Conservation (phyloP, 1,284 basidiomycete genomes). For the Fomitopsis pinicola region DNA sequence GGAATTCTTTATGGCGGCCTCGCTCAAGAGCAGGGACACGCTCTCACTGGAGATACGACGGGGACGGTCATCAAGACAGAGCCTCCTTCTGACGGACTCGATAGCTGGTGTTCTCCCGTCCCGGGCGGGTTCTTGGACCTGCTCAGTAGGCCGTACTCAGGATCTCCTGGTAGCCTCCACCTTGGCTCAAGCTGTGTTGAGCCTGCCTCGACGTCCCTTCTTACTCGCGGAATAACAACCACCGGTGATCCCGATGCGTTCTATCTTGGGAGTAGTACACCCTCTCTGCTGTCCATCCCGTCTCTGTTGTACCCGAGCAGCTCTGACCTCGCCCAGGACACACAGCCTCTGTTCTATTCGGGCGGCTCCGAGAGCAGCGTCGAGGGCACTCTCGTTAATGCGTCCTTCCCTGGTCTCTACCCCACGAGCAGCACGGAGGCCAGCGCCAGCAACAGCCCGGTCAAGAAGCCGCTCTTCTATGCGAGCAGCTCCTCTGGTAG, state of each 20-base stretch:
- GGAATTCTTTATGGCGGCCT: constrained; percentile 21
- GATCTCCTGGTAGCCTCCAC: background rate
- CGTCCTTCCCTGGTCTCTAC: background rate
- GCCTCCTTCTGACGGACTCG: background rate
- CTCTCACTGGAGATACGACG: background rate
- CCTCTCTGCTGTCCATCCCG: constrained; percentile 1
- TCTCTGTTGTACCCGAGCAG: constrained; percentile 10
- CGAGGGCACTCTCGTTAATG: background rate
- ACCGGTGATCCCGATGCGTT: background rate
- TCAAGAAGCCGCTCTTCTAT: constrained; percentile 9
- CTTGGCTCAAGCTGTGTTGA: background rate
- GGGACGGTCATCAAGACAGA: background rate
- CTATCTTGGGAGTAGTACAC: constrained; percentile 5
- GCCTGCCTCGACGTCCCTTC: background rate
- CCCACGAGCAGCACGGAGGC: background rate
- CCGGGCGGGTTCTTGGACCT: background rate
- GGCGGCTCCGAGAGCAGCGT: constrained; percentile 4
- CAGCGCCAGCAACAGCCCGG: background rate
- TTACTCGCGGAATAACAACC: background rate
- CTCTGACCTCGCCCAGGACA: background rate
- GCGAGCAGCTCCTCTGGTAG: constrained; percentile 6
- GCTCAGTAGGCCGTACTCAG: background rate
- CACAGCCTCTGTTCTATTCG: background rate
- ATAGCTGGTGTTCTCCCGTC: background rate
- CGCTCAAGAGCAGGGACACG: background rate